Percentiles rank a stretch among this genome's conserved stretches.
These are phyloP conservation scores for Saccharomycodes ludwigii DNA, from an alignment of 805 yeast species.

Conservation along the genomic window DNA sequence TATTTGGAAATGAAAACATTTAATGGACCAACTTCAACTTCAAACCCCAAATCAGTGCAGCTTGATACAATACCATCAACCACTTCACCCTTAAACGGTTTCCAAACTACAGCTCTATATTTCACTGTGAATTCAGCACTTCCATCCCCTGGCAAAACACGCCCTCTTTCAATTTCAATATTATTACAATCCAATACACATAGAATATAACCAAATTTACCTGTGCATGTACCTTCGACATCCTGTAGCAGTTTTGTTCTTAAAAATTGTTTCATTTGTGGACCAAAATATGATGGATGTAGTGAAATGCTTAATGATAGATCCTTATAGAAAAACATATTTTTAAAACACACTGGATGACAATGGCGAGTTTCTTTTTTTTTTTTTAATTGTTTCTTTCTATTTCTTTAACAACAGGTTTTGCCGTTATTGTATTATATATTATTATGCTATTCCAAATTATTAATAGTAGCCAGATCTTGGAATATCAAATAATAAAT, in stretches of 20 bases:
- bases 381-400: too few relatives aligned
- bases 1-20: conserved; percentile 91
- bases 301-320: conserved; percentile 82
- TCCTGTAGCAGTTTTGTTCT: conserved; percentile 84
- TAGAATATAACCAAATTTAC: conserved; percentile 94
- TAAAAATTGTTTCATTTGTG: conserved; percentile 90
- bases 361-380: conserved; percentile 2
- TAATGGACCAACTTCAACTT: conserved; percentile 96
- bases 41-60: conserved; percentile 90
- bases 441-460: too few relatives aligned
- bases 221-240: conserved; percentile 98
- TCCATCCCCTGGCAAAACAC: conserved; percentile 82
- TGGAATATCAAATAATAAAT: too few relatives aligned
- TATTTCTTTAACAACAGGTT: too few relatives aligned
- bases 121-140: conserved; percentile 94
- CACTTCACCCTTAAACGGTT: conserved; percentile 97
- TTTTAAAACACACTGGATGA: too few relatives aligned
- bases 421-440: too few relatives aligned
- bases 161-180: conserved; percentile 90
- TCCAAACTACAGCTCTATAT: conserved; percentile 94
- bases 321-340: conserved; percentile 54
- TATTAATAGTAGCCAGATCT: too few relatives aligned
- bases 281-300: conserved; percentile 96
- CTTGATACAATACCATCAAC: conserved; percentile 94
- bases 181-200: conserved; percentile 92